phyloP scores from a whole-genome alignment of 331 rosid genomes.

The Pyrus hybrid region DNA sequence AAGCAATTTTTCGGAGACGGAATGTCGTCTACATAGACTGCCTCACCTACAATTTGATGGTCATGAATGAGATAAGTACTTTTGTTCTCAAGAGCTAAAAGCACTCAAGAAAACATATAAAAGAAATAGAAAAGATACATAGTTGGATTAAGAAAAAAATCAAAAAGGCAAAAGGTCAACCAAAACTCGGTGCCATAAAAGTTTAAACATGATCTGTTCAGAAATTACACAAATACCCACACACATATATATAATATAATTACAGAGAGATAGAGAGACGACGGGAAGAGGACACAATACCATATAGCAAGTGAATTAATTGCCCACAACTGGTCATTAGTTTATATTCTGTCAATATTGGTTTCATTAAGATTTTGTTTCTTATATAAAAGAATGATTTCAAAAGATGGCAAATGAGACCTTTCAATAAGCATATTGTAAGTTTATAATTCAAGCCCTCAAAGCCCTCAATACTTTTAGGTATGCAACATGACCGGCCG shows the following conservation, averaged over 20 bases:
- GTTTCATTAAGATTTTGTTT: background rate
- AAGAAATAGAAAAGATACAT: background rate
- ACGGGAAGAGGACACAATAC: background rate
- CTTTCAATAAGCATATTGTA: background rate
- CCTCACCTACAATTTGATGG: slow-evolving; percentile 56
- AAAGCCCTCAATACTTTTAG: background rate
- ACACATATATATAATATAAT: too few relatives aligned
- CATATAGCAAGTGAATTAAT: background rate
- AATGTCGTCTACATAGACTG: slow-evolving; percentile 84
- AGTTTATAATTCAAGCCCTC: background rate
- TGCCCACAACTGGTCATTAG: background rate
- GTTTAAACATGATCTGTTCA: background rate
- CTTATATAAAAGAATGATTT: background rate
- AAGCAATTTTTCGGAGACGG: slow-evolving; percentile 80
- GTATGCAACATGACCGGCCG: background rate
- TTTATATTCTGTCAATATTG: background rate
- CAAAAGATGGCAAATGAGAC: background rate
- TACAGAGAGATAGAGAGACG: background rate
- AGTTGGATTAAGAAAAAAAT: background rate
- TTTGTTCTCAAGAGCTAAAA: background rate
- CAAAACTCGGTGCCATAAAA: background rate
- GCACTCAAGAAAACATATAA: background rate
- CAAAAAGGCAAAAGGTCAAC: background rate
- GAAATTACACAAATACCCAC: too few relatives aligned
- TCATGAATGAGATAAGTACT: background rate